Conservation (phyloP, 108 stramenopile species). For the Mayamaea pseudoterrestris region DNA sequence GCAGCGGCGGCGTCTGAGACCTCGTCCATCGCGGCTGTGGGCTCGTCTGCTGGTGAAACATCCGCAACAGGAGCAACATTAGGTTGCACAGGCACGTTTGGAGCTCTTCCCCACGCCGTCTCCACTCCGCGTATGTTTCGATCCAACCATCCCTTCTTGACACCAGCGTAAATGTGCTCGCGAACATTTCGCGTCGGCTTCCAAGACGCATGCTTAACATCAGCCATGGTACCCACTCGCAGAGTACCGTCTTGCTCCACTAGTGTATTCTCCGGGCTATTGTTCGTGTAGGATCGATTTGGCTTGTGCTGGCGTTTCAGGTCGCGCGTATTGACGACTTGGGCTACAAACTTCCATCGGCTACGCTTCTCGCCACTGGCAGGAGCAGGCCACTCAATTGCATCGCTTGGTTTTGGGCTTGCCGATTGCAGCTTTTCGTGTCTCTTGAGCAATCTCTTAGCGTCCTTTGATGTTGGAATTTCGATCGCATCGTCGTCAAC, state of each 20-base stretch:
- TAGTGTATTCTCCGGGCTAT: slow-evolving; percentile 35
- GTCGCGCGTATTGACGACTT: slow-evolving; percentile 61
- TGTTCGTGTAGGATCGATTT: slow-evolving; percentile 23
- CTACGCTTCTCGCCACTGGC: slow-evolving; percentile 25
- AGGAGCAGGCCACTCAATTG: slow-evolving; percentile 7
- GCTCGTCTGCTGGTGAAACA: too few relatives aligned
- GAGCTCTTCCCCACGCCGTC: slow-evolving; percentile 52
- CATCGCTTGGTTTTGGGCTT: slow-evolving; percentile 42
- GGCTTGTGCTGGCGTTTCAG: slow-evolving; percentile 21
- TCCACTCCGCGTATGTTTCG: slow-evolving; percentile 42
- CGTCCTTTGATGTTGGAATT: slow-evolving; percentile 7
- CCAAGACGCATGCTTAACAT: slow-evolving; percentile 63
- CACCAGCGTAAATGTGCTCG: slow-evolving; percentile 55
- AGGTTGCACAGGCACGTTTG: slow-evolving; percentile 4
- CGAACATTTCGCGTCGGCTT: slow-evolving; percentile 51
- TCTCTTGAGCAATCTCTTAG: slow-evolving; percentile 11
- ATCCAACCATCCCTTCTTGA: slow-evolving; percentile 63
- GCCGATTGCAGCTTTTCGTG: slow-evolving; percentile 3
- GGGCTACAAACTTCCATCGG: slow-evolving; percentile 74
- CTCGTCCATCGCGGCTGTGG: too few relatives aligned
- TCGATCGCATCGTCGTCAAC: slow-evolving; percentile 51
- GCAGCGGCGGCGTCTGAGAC: too few relatives aligned
- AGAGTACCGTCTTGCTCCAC: slow-evolving; percentile 58
- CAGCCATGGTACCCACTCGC: slow-evolving; percentile 57
- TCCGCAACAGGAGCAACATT: too few relatives aligned